Conservation (phyloP, 1,284 basidiomycete genomes). For the Trichosporon ovoides region DNA sequence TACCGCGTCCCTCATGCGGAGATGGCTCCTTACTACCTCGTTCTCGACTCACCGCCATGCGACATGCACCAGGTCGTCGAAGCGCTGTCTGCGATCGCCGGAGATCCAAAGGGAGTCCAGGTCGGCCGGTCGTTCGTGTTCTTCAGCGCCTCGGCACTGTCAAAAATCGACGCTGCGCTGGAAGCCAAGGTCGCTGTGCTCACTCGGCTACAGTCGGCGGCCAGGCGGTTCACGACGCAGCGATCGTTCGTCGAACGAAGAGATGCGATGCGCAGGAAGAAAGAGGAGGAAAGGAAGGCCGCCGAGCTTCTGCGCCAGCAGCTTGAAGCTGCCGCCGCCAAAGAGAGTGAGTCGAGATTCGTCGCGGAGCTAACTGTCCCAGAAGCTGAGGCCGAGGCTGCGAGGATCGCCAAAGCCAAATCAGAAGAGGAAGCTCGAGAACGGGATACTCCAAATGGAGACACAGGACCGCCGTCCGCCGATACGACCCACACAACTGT, state of each 20-base stretch:
- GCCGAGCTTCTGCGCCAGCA: not conserved
- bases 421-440: not conserved
- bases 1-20: constrained; percentile 17
- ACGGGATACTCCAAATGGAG: not conserved
- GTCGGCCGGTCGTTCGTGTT: constrained; percentile 18
- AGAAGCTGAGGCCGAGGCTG: not conserved
- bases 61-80: constrained; percentile 9
- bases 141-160: constrained; percentile 13
- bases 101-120: constrained; percentile 17
- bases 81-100: constrained; percentile 12
- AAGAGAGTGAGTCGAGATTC: not conserved
- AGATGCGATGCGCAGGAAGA: not conserved
- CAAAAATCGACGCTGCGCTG: constrained; percentile 15
- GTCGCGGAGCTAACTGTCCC: not conserved
- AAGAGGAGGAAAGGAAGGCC: not conserved
- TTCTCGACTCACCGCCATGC: constrained; percentile 10
- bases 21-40: constrained; percentile 16
- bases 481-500: not conserved
- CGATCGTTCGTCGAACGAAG: not conserved
- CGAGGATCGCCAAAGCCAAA: not conserved
- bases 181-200: constrained; percentile 14
- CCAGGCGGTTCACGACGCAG: not conserved
- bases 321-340: not conserved
- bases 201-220: constrained; percentile 10
- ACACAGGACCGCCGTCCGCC: not conserved